Evolutionary conservation across 176 grass and related monocot genomes (phyloP), one percentile per base, ranked within the genome.

Genomic region (Puya raimondii): DNA sequence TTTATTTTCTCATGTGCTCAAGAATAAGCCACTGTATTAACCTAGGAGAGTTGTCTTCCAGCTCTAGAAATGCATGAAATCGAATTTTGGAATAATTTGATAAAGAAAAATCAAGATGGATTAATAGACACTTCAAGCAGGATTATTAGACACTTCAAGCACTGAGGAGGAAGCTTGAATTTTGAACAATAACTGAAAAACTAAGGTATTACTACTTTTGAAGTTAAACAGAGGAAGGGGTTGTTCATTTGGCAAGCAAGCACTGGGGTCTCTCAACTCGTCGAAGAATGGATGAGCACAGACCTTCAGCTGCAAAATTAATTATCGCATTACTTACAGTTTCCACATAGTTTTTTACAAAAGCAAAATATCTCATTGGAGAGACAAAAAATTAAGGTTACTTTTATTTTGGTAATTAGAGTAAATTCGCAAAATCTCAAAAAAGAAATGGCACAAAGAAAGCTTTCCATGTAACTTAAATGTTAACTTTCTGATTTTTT

Each of bases 261-360:
- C 65, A 65, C 84, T 99, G 5, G 80, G 95, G 69, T 91, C 87
- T 71, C 87, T 86, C 48, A 99, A 80, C 48, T 99, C 95, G 82
- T 99, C 90, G 48, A 99, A 99, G 83, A 99, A 99, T 14, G 90
- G 82, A 77, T 93, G 95, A n/a, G 82, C 85, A 84, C 95, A 99
- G 23, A 87, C 95, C 27, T 99, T 89, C 63, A 99, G 72, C 95
- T 99, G 72, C 11, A 73, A 68, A 58, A 66, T 15, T 15, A 21
- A 47, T 29, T 29, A 3, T 29, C 27, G 27, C 27, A 29, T 29
- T 29, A 3, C 27, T 29, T 3, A 29, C 3, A 29, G 27, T 29
- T 29, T 29, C 27, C 27, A 29, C 27, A 29, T n/a, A n/a, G n/a
- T 2, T 29, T 29, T 29, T 29, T 29, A 3, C 27, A 29, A 29